Evolutionary conservation across 2,329 filamentous ascomycete genomes (phyloP).

Genomic region (Xylariaceae sp.): DNA sequence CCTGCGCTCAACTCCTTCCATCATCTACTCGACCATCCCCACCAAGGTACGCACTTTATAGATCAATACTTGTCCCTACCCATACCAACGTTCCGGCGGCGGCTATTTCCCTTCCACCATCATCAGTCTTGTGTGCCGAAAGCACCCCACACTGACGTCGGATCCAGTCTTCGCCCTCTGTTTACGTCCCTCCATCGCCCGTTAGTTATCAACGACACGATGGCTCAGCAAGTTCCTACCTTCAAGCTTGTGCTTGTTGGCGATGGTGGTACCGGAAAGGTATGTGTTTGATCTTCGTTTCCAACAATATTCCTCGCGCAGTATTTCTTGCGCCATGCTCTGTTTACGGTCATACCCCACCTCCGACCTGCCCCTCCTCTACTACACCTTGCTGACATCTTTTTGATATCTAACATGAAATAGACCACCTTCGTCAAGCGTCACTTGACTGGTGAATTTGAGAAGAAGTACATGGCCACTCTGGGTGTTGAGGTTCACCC

Average conservation of each 20-base stretch:
- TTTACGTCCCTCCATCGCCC: constrained; percentile 17
- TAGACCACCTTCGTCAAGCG: constrained; percentile 99
- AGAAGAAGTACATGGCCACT: constrained; percentile 99
- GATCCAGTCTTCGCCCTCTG: constrained; percentile 20
- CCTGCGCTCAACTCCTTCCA: constrained; percentile 11
- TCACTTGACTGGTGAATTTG: constrained; percentile 98
- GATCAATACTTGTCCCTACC: background rate
- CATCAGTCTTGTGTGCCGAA: constrained; percentile 11
- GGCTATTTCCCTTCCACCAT: constrained; percentile 4
- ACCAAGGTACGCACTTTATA: constrained; percentile 17
- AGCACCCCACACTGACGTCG: constrained; percentile 25
- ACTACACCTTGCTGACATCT: constrained; percentile 5
- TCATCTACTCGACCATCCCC: constrained; percentile 8
- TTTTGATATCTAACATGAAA: constrained; percentile 21
- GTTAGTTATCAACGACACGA: constrained; percentile 41
- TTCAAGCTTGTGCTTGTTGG: constrained; percentile 99
- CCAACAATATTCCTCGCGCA: constrained; percentile 11
- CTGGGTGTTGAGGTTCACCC: constrained; percentile 99
- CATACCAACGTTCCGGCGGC: constrained; percentile 2
- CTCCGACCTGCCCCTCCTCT: constrained; percentile 28
- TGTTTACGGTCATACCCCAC: constrained; percentile 19
- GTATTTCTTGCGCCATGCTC: constrained; percentile 6
- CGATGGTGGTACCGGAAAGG: constrained; percentile 99
- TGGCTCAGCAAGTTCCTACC: constrained; percentile 66
- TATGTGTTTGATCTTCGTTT: constrained; percentile 43